Evolutionary conservation across 371 early-diverging fungal genomes (phyloP), one percentile per base, ranked within the genome.

Genomic region (Mucor piriformis): DNA sequence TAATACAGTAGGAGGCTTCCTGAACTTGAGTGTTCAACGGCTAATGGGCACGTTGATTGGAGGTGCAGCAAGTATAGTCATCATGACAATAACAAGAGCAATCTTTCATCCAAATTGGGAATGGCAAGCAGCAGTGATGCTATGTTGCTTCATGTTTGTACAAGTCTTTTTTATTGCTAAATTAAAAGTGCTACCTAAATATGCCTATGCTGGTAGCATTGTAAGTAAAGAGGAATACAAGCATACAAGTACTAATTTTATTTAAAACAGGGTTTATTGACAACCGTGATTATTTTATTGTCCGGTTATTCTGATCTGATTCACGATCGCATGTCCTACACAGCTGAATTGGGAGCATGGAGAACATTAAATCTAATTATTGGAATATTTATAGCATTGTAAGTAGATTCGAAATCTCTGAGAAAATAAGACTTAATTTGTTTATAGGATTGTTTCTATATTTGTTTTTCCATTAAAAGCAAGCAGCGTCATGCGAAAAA

Each of bases 151-250:
- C 2, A 66, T 71, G 65, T 73, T 68, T 54, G 33, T 66, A 6
- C 74, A 73, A 61, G 67, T 73, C 0, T 73, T 76, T 43, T 63
- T 62, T 33, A 71, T 76, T 38, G 61, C 72, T 12, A 69, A 73
- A 21, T 46, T 76, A 34, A 73, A 72, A 16, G 49, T 65, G 21
- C 54, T 57, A 33, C 74, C 74, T 8, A 67, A 67, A 29, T 65
- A 59, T 54, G 61, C 69, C 21, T 69, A 69, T 53, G 72, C 72
- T 24, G 73, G 77, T 24, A 66, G 67, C 23, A 71, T 76, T 50
- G 77, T 76, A 73, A 62, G 69, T 37, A 18, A 15, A 3, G 20
- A 18, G 7, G 18, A 23, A n/a, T 8, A 18, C 3, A 10, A 1
- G 12, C 2, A 13, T 24, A 24, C 13, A 21, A 59, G 20, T 25